Conservation (phyloP, 306 rosid species). For the Phaseolus lunatus region DNA sequence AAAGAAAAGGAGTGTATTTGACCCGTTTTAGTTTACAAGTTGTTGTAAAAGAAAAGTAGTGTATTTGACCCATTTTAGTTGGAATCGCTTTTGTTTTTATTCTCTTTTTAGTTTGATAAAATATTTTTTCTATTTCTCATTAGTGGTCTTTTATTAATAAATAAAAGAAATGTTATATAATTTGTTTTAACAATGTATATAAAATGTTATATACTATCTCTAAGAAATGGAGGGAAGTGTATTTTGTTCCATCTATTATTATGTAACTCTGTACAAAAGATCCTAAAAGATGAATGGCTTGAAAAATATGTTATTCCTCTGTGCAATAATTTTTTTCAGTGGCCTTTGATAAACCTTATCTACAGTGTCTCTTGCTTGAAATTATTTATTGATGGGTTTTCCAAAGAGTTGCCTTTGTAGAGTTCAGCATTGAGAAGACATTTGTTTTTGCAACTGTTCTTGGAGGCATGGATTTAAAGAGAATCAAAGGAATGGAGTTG, state of each 20-base stretch:
- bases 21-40: background rate
- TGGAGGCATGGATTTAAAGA: no score
- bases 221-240: slow-evolving; percentile 18
- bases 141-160: no score
- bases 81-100: slow-evolving; percentile 18
- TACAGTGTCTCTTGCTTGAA: background rate
- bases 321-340: background rate
- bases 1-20: slow-evolving; percentile 15
- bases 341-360: no score
- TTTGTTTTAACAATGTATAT: slow-evolving; percentile 21
- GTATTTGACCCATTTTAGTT: no score
- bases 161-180: slow-evolving; percentile 9
- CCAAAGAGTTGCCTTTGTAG: background rate
- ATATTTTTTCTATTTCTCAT: no score
- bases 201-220: slow-evolving; percentile 20
- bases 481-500: no score
- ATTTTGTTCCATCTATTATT: background rate
- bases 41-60: no score
- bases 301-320: background rate
- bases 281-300: background rate
- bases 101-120: no score
- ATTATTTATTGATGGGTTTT: background rate
- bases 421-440: background rate
- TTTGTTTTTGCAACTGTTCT: no score
- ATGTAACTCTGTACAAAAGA: background rate